Base-by-base conservation (phyloP, 225 moss, liverwort and hornwort genomes). In the Thuidium tamariscinum region DNA sequence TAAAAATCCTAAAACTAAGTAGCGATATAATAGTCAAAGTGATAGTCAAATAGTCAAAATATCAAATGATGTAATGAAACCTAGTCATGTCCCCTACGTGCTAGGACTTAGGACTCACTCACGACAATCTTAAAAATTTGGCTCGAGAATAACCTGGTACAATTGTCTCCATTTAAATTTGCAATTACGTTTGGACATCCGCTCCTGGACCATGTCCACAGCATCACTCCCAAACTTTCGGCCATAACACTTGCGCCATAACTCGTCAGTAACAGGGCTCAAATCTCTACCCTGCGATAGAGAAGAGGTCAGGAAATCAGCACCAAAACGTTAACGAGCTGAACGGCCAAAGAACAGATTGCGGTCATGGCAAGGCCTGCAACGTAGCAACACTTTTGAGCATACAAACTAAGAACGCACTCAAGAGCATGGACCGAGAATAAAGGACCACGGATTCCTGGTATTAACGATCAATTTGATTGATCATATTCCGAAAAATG, bases 201-300 rank as follows among this genome's bases (percentile, higher is more conserved):
- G 92, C 42, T 92, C 92, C 90, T 89, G 89, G 32, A 94, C 97
- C 88, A 89, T 89, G 75, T 88, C 86, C 79, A 95, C 87, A 41
- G 91, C 91, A n/a, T 98, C 96, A n/a, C 88, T 89, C 73, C 97
- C 97, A 87, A 95, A 98, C 79, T 91, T 93, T 25, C 97, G 94
- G 39, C 77, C 88, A 88, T 98, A 98, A 63, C 94, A 95, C 88
- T 94, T 94, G 44, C 90, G 89, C 97, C 97, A 98, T 36, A 98
- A 88, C 13, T 98, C 97, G 66, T 96, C 95, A 56, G 97, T 98
- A 20, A 96, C 91, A 70, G 91, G 91, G 90, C 95, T 96, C 86
- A 98, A 89, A 84, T 98, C 96, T 85, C 95, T 92, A 66, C 87
- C 95, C 97, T 96, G 91, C 81, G 42, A 34, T 60, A 59, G 5